Evolutionary conservation across 768 basidiomycete genomes (phyloP).

Genomic region (Trametopsis cervina): DNA sequence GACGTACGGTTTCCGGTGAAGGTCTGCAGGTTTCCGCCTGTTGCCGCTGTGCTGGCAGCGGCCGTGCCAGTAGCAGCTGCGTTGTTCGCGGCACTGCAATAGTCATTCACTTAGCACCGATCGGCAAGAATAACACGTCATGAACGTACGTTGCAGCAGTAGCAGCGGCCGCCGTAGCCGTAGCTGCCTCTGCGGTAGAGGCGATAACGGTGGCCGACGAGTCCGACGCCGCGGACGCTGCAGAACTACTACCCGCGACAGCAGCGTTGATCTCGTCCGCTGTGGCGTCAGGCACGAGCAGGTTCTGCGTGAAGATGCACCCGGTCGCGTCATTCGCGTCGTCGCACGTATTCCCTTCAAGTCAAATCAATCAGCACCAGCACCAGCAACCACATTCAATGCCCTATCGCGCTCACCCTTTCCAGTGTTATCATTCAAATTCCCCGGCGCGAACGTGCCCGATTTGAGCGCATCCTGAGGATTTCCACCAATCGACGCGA

Average conservation of each 20-base stretch:
- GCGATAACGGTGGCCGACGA: slow-evolving; percentile 2
- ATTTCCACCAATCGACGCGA: slow-evolving; percentile 55
- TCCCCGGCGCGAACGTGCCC: slow-evolving; percentile 57
- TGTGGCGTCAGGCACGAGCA: slow-evolving; percentile 49
- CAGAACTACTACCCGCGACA: slow-evolving; percentile 25
- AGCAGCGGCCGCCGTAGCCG: slow-evolving; percentile 5
- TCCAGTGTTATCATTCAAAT: slow-evolving; percentile 42
- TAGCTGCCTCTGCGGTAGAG: background rate
- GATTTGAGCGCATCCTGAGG: slow-evolving; percentile 50
- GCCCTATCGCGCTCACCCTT: slow-evolving; percentile 29
- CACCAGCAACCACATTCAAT: background rate
- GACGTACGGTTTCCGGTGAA: slow-evolving; percentile 43
- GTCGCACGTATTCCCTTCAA: slow-evolving; percentile 21
- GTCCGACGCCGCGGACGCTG: background rate
- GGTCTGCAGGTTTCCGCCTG: slow-evolving; percentile 37
- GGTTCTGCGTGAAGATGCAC: slow-evolving; percentile 59
- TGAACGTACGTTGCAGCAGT: slow-evolving; percentile 10
- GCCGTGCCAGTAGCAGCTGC: slow-evolving; percentile 13
- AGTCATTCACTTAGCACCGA: background rate
- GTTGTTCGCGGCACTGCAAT: slow-evolving; percentile 11
- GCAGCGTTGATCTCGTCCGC: slow-evolving; percentile 51
- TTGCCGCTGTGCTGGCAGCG: slow-evolving; percentile 6
- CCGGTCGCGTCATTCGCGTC: slow-evolving; percentile 43
- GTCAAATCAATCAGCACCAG: background rate
- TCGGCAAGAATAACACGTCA: too few species aligned